Percentiles rank a stretch among this genome's conserved stretches.
Conservation (phyloP, 108 stramenopile genomes). For the Skeletonema grethae region DNA sequence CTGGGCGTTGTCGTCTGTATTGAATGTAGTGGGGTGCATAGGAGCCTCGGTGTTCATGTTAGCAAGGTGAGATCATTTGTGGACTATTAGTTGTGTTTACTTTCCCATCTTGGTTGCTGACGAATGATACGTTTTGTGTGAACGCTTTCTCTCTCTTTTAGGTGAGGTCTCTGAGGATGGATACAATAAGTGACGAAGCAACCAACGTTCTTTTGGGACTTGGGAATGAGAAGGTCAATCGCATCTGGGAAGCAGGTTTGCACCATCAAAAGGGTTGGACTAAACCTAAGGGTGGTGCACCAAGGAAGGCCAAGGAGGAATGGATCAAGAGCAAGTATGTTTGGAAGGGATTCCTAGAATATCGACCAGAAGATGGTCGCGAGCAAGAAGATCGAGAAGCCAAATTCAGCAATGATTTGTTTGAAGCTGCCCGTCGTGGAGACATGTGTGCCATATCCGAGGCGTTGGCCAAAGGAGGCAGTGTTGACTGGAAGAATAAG, state of each 20-base stretch:
- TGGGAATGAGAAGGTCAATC: conserved; percentile 78
- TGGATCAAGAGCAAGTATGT: conserved; percentile 90
- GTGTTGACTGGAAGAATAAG: conserved; percentile 70
- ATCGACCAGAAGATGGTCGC: conserved; percentile 55
- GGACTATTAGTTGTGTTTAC: not conserved
- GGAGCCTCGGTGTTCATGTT: conserved; percentile 96
- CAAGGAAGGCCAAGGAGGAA: conserved; percentile 75
- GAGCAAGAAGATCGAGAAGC: conserved; percentile 59
- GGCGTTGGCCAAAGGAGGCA: conserved; percentile 80
- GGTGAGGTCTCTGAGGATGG: conserved; percentile 79
- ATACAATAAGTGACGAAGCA: conserved; percentile 68
- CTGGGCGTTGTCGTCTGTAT: conserved; percentile 93
- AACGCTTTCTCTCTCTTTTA: conserved; percentile 15
- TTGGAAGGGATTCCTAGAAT: conserved; percentile 87
- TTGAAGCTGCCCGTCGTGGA: conserved; percentile 60
- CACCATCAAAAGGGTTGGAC: conserved; percentile 83
- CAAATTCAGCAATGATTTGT: conserved; percentile 67
- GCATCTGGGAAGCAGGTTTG: conserved; percentile 83
- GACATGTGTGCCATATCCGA: conserved; percentile 61
- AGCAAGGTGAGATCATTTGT: conserved; percentile 84
- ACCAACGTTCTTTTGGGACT: conserved; percentile 59
- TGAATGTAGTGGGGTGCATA: conserved; percentile 97
- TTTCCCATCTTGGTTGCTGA: not conserved
- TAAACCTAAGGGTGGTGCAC: conserved; percentile 57
- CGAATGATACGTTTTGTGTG: not conserved